Base-by-base conservation (phyloP, 495 filamentous ascomycete genomes). In the Letharia columbiana region DNA sequence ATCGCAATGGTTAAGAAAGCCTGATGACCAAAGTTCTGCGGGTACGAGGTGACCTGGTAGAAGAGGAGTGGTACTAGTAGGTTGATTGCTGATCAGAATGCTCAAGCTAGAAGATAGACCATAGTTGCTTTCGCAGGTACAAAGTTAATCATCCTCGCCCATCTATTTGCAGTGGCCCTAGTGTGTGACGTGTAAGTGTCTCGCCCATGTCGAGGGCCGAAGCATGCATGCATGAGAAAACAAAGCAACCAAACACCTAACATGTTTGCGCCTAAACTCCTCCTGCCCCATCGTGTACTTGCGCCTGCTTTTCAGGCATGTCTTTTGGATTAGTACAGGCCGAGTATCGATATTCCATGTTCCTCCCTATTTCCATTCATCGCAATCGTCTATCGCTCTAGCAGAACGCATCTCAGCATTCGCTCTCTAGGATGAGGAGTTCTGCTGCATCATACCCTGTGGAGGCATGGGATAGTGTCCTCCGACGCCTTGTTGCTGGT, bases 401-500 rank as follows among this genome's bases (percentile, higher is more conserved):
- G 50, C 41, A 57, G 47, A 63, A 59, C 52, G 60, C 57, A 70
- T 67, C 59, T 70, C 65, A 70, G 66, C 63, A 62, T 67, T 28
- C 60, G 61, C 61, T 69, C 61, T 63, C 41, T 64, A 66, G 50
- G 78, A 78, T 70, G 80, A 80, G 33, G 70, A 81, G 71, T 83
- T 80, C 37, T 79, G 75, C 44, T 82, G 80, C 82, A 85, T 85
- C 67, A 79, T 77, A 67, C 75, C 76, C 70, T 80, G 78, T 28
- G 83, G 81, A 28, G 82, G 81, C 80, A 85, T 83, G 50, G 80
- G 75, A 65, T 85, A 85, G 70, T 83, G 81, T 61, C 78, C 81
- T 69, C 80, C 74, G 47, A 81, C 82, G 71, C 81, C 79, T 72
- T 82, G 79, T 73, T 76, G 75, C 62, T 83, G 81, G 69, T 39